A percentile compares a stretch with the other conserved stretches of the same genome.
phyloP scores from a whole-genome alignment of 2,329 filamentous ascomycete species.

The Alternaria sp. region DNA sequence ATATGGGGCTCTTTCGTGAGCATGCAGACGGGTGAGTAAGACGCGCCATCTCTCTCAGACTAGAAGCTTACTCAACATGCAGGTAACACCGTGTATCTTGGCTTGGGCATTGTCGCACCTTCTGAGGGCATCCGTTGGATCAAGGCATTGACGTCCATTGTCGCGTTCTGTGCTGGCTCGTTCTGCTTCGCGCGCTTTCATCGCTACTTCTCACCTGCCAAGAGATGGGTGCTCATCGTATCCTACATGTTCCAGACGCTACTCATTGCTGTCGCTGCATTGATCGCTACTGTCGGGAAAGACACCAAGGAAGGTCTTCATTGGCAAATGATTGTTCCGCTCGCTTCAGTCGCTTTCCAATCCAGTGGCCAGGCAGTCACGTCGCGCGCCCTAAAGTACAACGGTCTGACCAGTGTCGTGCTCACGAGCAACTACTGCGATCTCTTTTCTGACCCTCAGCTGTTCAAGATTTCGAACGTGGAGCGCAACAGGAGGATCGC shows the following conservation, averaged over 20 bases:
- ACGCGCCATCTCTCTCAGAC: neutral
- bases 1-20: slow-evolving; percentile 82
- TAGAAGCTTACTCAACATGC: slow-evolving; percentile 16
- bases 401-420: slow-evolving; percentile 77
- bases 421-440: slow-evolving; percentile 84
- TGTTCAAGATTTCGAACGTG: slow-evolving; percentile 55
- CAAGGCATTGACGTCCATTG: slow-evolving; percentile 73
- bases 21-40: slow-evolving; percentile 75
- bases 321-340: slow-evolving; percentile 65
- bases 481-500: slow-evolving; percentile 61
- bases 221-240: slow-evolving; percentile 67
- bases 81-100: slow-evolving; percentile 79
- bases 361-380: slow-evolving; percentile 79
- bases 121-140: slow-evolving; percentile 65
- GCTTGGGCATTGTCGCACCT: slow-evolving; percentile 71
- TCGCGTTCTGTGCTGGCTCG: slow-evolving; percentile 74
- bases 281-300: slow-evolving; percentile 52
- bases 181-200: slow-evolving; percentile 75
- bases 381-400: slow-evolving; percentile 71
- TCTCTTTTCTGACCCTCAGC: slow-evolving; percentile 69
- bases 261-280: slow-evolving; percentile 50
- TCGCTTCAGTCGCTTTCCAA: slow-evolving; percentile 76
- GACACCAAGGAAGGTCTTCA: slow-evolving; percentile 50
- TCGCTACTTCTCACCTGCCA: slow-evolving; percentile 65
- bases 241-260: slow-evolving; percentile 51